Evolutionary conservation across 352 stramenopile genomes (phyloP), one percentile per base, ranked within the genome.

Genomic region (Phytophthora capsici): DNA sequence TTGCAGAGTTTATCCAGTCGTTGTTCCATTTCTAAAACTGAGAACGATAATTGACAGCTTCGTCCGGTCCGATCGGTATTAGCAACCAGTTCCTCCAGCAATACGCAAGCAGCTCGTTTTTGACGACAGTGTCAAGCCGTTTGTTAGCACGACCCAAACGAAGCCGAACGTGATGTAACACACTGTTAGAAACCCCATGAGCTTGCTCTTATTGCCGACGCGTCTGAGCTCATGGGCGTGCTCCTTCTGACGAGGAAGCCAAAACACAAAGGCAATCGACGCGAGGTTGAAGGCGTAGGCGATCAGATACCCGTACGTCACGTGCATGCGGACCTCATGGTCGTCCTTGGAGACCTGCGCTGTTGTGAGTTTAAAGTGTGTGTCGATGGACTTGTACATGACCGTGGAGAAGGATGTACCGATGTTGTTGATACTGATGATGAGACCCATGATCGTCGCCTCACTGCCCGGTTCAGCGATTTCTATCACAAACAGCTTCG

Each of bases 321-420:
- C 66, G 4, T 87, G 67, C 66, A 62, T 63, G 20, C 78, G 80
- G 19, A 77, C 78, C 17, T 82, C 54, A 37, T 74, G 45, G 14
- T 66, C 57, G 25, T 81, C 73, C 48, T 71, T 69, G 28, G 41
- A 54, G 62, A 81, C 63, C 44, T 61, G 60, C 30, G 66, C 70
- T 20, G 59, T 58, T 26, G 71, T 58, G 26, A 84, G 75, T 41
- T 75, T 71, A 36, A 90, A 83, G 67, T 78, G 67, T 13, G 57
- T 58, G 41, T 88, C 68, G 37, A 89, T 75, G 6, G 43, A 78
- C 66, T 88, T 88, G 63, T 69, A 82, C 16, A 90, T 71, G 47
- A 84, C 71, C 0, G 74, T 75, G 6, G 63, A 73, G 34, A 90
- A 86, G 4, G 79, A 77, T 17, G 57, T 63, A 14, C 55, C 74